Evolutionary conservation across 2,329 filamentous ascomycete species (phyloP).

Genomic region (Thermothelomyces thermophilus): DNA sequence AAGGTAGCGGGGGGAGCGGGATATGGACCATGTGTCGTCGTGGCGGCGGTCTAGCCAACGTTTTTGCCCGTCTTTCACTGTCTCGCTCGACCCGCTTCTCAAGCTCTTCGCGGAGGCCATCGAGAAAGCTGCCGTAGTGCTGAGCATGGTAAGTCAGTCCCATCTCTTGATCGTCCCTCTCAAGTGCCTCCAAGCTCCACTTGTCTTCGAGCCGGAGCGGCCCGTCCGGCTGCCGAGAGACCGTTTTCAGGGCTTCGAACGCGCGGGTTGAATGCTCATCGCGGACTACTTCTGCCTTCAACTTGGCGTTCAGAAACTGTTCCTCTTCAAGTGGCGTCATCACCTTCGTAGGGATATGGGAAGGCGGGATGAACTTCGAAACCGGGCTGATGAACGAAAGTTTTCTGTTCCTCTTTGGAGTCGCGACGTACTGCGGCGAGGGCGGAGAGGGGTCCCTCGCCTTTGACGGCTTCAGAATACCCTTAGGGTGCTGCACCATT

Average conservation of each 20-base stretch:
- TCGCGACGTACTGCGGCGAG: slow-evolving; percentile 19
- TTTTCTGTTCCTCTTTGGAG: slow-evolving; percentile 19
- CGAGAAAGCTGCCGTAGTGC: slow-evolving; percentile 19
- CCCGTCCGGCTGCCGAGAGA: not conserved
- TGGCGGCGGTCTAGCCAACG: not conserved
- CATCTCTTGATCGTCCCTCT: slow-evolving; percentile 19
- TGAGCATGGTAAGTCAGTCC: slow-evolving; percentile 14
- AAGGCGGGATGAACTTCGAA: slow-evolving; percentile 16
- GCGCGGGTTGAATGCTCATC: slow-evolving; percentile 13
- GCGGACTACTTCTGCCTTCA: slow-evolving; percentile 14
- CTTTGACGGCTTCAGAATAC: slow-evolving; percentile 22
- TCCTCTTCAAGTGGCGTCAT: slow-evolving; percentile 16
- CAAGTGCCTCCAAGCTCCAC: slow-evolving; percentile 6
- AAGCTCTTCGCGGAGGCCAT: slow-evolving; percentile 12
- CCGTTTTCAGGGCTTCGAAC: slow-evolving; percentile 8
- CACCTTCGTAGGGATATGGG: slow-evolving; percentile 17
- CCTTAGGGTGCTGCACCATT: slow-evolving; percentile 18
- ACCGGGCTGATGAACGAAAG: slow-evolving; percentile 22
- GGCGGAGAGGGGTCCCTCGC: slow-evolving; percentile 10
- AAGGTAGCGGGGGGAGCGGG: slow-evolving; percentile 7
- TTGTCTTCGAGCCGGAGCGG: not conserved
- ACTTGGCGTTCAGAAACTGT: slow-evolving; percentile 5
- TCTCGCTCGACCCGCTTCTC: slow-evolving; percentile 11
- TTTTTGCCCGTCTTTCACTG: slow-evolving; percentile 6
- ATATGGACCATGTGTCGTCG: slow-evolving; percentile 10